These are phyloP conservation scores for Boletus fagicola DNA, from an alignment of 768 basidiomycete genomes.

Conservation along the genomic window DNA sequence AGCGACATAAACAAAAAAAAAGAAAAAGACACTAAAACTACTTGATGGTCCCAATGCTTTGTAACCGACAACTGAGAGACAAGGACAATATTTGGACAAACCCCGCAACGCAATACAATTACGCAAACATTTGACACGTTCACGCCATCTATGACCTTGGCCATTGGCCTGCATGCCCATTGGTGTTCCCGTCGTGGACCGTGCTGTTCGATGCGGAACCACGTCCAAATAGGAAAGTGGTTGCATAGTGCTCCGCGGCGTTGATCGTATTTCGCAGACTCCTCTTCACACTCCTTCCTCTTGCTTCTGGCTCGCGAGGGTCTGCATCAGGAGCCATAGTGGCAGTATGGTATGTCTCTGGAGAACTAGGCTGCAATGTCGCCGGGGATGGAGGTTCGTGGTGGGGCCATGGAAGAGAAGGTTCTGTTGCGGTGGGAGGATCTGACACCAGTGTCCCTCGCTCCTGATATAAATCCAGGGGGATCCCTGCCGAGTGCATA, in stretches of 20 bases:
- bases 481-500: constrained; percentile 34
- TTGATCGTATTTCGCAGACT: constrained; percentile 65
- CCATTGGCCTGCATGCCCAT: constrained; percentile 26
- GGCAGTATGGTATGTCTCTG: constrained; percentile 44
- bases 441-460: constrained; percentile 11
- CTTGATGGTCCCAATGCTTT: constrained; percentile 15
- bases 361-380: constrained; percentile 34
- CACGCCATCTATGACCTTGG: constrained; percentile 22
- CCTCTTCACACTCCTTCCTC: constrained; percentile 62
- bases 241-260: constrained; percentile 70
- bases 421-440: constrained; percentile 12
- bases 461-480: constrained; percentile 24
- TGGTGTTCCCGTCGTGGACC: constrained; percentile 23
- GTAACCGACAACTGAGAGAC: neutral
- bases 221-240: constrained; percentile 61
- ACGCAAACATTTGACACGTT: constrained; percentile 4
- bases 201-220: constrained; percentile 29
- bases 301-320: constrained; percentile 39
- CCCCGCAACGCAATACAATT: constrained; percentile 9
- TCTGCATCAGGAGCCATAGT: constrained; percentile 31
- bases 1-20: constrained; percentile 15
- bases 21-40: constrained; percentile 4
- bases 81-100: constrained; percentile 7
- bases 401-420: constrained; percentile 44
- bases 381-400: constrained; percentile 39